These are phyloP conservation scores for Bacterosira constricta DNA, from an alignment of 108 stramenopile species.

Conservation along the genomic window DNA sequence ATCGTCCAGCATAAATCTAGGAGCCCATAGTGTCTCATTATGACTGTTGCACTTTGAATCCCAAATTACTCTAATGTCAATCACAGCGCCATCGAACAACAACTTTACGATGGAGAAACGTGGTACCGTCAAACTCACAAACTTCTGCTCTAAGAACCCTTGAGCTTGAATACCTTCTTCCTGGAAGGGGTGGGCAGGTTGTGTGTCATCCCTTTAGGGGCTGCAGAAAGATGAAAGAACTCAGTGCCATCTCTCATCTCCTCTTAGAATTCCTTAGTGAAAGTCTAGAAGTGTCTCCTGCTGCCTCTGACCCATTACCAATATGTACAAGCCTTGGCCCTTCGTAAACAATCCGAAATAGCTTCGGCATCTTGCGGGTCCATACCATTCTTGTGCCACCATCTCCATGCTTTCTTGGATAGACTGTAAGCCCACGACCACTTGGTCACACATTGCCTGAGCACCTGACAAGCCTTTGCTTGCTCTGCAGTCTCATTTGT, in stretches of 20 bases:
- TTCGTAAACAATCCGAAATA: background rate
- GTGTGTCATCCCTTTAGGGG: background rate
- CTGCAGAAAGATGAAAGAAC: background rate
- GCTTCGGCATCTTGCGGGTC: background rate
- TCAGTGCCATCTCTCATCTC: background rate
- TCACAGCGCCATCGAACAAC: background rate
- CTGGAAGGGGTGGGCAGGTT: background rate
- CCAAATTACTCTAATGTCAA: background rate
- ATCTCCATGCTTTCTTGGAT: background rate
- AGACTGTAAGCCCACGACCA: constrained; percentile 9
- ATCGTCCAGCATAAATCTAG: background rate
- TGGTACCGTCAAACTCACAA: background rate
- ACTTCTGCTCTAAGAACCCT: background rate
- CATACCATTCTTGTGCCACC: background rate
- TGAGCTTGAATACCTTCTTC: background rate
- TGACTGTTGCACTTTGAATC: background rate
- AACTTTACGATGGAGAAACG: background rate
- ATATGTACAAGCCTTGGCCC: background rate
- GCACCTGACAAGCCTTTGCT: background rate
- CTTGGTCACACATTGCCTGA: background rate
- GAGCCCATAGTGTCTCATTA: constrained; percentile 6
- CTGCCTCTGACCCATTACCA: constrained; percentile 6
- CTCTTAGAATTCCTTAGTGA: background rate
- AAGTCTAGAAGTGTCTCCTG: background rate
- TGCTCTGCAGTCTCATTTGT: constrained; percentile 11